These are phyloP conservation scores for Verticillium albo-atrum DNA, from an alignment of 2,329 filamentous ascomycete genomes.

Conservation along the genomic window DNA sequence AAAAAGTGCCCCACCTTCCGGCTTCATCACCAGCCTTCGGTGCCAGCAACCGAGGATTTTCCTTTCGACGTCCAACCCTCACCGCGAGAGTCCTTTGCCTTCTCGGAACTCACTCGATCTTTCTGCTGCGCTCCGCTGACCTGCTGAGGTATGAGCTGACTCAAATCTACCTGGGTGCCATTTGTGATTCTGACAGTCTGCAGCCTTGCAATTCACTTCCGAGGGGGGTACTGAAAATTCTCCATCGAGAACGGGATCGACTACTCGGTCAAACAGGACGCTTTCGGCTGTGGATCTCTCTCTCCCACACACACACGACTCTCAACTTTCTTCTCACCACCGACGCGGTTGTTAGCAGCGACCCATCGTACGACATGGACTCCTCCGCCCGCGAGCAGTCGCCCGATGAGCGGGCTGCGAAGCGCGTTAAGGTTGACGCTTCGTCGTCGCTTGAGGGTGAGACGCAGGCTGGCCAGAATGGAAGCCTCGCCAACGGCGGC, in stretches of 20 bases:
- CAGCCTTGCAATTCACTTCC: background rate
- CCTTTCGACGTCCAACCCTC: background rate
- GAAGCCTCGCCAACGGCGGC: constrained; percentile 5
- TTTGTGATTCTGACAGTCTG: background rate
- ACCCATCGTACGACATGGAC: background rate
- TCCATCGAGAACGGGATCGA: no score
- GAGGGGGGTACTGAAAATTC: background rate
- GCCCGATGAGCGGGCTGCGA: constrained; percentile 14
- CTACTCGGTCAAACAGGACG: background rate
- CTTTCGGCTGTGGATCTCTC: no score
- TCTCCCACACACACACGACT: no score
- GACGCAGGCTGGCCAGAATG: background rate
- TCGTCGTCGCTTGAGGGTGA: constrained; percentile 1
- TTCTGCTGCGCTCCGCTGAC: background rate
- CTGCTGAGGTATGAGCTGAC: background rate
- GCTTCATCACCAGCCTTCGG: background rate
- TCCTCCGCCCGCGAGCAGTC: constrained; percentile 2
- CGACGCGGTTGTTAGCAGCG: background rate
- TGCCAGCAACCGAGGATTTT: background rate
- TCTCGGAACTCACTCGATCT: background rate
- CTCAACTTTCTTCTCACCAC: background rate
- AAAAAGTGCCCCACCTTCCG: background rate
- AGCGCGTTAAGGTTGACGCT: constrained; percentile 16
- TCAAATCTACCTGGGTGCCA: background rate
- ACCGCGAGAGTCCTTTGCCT: background rate